Evolutionary conservation across 306 rosid species (phyloP).

Genomic region (Acacia crassicarpa): DNA sequence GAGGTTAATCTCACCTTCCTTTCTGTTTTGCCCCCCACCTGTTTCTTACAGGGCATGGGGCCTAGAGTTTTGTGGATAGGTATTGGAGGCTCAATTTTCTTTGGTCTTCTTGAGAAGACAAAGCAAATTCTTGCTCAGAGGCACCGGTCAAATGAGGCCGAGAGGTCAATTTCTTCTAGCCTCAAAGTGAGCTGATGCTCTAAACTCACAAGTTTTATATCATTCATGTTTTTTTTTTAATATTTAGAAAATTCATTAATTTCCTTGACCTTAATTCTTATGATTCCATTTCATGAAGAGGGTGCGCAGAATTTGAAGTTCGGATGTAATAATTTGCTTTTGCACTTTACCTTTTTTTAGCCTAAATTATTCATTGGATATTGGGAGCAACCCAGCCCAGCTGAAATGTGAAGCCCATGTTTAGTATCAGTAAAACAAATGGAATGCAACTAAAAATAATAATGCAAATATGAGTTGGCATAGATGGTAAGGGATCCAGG

Average conservation of each 20-base stretch:
- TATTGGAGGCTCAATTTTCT: slow-evolving; percentile 79
- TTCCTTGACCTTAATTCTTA: slow-evolving; percentile 13
- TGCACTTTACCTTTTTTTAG: too few species aligned
- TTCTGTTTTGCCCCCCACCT: background rate
- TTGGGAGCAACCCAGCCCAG: too few species aligned
- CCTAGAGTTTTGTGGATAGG: slow-evolving; percentile 88
- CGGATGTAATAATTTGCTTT: background rate
- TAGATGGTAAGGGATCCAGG: too few species aligned
- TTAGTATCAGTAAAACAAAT: too few species aligned
- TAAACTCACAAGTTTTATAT: background rate
- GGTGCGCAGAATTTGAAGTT: background rate
- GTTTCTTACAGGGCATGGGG: slow-evolving; percentile 59
- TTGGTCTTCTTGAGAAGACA: slow-evolving; percentile 73
- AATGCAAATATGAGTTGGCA: too few species aligned
- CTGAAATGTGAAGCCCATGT: too few species aligned
- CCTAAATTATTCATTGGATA: background rate
- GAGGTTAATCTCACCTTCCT: background rate
- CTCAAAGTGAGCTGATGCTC: slow-evolving; percentile 5
- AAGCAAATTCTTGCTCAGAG: slow-evolving; percentile 60
- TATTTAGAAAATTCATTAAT: slow-evolving; percentile 11
- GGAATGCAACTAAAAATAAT: too few species aligned
- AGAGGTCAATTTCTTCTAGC: slow-evolving; percentile 20
- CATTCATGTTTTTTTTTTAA: background rate
- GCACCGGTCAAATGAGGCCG: slow-evolving; percentile 31
- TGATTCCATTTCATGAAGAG: background rate